phyloP scores from a whole-genome alignment of 1,284 basidiomycete genomes.

The Agaricales sp. region DNA sequence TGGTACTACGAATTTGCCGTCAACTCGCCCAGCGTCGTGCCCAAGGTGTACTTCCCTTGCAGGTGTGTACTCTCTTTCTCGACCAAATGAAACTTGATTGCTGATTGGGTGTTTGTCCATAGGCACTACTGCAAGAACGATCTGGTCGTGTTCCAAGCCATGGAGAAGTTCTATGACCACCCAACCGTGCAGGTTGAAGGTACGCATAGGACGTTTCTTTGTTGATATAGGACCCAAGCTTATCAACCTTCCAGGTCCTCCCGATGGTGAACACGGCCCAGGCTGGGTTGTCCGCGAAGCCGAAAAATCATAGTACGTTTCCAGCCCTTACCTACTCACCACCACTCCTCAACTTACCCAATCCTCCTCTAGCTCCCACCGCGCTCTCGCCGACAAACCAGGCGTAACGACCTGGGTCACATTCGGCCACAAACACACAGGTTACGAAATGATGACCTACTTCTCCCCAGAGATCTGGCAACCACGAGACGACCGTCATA shows the following conservation, averaged over 20 bases:
- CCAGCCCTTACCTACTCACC: neutral
- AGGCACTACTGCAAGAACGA: constrained; percentile 1
- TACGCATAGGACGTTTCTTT: neutral
- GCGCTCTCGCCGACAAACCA: neutral
- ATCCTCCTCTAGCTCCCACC: neutral
- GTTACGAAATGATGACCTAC: neutral
- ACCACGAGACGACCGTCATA: neutral
- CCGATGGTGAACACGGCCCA: neutral
- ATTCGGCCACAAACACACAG: constrained; percentile 6
- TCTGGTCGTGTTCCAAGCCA: neutral
- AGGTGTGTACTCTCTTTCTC: neutral
- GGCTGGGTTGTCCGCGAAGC: neutral
- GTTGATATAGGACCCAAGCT: neutral
- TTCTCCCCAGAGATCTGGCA: neutral
- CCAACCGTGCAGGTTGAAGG: neutral
- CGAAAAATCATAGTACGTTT: neutral
- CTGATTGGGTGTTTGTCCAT: neutral
- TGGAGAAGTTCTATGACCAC: neutral
- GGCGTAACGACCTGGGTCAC: neutral
- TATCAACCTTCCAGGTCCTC: neutral
- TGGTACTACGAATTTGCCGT: constrained; percentile 1
- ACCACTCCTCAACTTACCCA: neutral
- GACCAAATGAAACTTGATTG: neutral
- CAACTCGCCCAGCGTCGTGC: neutral
- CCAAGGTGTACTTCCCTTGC: neutral